Conservation (phyloP, 2,329 filamentous ascomycete genomes). For the Dendryphion nanum region DNA sequence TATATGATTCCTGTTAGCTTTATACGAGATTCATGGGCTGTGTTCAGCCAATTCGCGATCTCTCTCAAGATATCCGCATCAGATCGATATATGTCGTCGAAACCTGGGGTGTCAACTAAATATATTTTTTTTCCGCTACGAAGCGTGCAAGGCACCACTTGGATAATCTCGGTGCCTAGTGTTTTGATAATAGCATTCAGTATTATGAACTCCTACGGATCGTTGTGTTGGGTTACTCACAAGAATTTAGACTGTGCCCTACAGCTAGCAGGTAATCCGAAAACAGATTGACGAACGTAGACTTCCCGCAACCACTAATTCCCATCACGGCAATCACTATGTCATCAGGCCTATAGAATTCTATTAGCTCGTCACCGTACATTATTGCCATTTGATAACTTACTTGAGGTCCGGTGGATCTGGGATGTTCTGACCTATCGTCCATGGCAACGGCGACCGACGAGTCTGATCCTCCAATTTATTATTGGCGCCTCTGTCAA, state of each 20-base stretch:
- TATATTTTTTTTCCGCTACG: slow-evolving; percentile 10
- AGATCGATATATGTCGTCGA: slow-evolving; percentile 45
- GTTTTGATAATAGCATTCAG: neutral
- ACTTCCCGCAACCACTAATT: slow-evolving; percentile 43
- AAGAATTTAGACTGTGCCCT: slow-evolving; percentile 26
- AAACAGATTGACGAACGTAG: slow-evolving; percentile 33
- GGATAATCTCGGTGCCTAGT: slow-evolving; percentile 8
- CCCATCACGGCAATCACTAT: slow-evolving; percentile 47
- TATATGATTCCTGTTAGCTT: slow-evolving; percentile 48
- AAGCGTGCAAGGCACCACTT: slow-evolving; percentile 13
- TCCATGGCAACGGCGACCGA: too few species aligned
- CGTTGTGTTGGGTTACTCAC: too few species aligned
- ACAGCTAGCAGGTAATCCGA: slow-evolving; percentile 19
- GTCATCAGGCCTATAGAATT: too few species aligned
- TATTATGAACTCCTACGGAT: neutral
- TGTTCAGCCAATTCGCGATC: slow-evolving; percentile 42
- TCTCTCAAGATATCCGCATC: slow-evolving; percentile 48
- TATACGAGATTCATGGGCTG: slow-evolving; percentile 27
- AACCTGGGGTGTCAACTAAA: slow-evolving; percentile 51
- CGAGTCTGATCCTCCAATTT: too few species aligned
- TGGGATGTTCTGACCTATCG: too few species aligned
- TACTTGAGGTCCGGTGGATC: too few species aligned
- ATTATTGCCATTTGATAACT: too few species aligned
- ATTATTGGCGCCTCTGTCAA: too few species aligned
- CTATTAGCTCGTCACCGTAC: too few species aligned